A percentile compares a stretch with the other conserved stretches of the same genome.
These are phyloP conservation scores for Aspergillus fumigatus DNA, from an alignment of 2,329 filamentous ascomycete species.

Conservation along the genomic window DNA sequence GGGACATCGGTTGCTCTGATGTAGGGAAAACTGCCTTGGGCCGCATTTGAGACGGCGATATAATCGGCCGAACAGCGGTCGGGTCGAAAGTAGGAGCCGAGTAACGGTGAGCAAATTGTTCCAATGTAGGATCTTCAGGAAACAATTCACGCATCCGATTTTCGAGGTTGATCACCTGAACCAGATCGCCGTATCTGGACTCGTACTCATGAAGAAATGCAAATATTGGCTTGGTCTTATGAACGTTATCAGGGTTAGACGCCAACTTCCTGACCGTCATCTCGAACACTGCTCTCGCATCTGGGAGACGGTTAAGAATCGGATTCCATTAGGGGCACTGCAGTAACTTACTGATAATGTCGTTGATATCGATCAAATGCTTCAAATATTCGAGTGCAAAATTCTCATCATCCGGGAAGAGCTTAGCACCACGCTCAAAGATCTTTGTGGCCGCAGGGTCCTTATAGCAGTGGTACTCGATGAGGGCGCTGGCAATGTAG, in stretches of 20 bases:
- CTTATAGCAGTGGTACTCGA: constrained; percentile 95
- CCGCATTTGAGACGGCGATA: constrained; percentile 76
- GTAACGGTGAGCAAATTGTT: constrained; percentile 73
- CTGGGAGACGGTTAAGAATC: constrained; percentile 42
- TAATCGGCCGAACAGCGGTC: constrained; percentile 71
- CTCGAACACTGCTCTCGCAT: constrained; percentile 93
- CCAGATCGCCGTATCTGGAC: constrained; percentile 86
- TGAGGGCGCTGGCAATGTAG: constrained; percentile 85
- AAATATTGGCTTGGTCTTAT: constrained; percentile 80
- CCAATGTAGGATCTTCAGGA: constrained; percentile 74
- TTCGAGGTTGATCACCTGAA: constrained; percentile 86
- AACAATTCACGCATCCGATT: constrained; percentile 91
- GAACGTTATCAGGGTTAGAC: constrained; percentile 66
- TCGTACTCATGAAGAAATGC: constrained; percentile 94
- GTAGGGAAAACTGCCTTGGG: constrained; percentile 48
- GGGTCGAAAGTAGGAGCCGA: constrained; percentile 73
- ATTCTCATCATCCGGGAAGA: constrained; percentile 89
- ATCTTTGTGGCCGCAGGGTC: constrained; percentile 90
- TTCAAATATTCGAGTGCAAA: constrained; percentile 96
- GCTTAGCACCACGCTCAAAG: constrained; percentile 85
- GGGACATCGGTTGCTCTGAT: constrained; percentile 20
- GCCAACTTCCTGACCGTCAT: constrained; percentile 81
- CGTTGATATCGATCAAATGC: constrained; percentile 85
- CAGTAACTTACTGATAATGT: constrained; percentile 74
- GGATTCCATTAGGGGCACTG: background rate